A percentile compares a stretch with the other conserved stretches of the same genome.
phyloP scores from a whole-genome alignment of 305 asterid species.

The Solanum hybrid region DNA sequence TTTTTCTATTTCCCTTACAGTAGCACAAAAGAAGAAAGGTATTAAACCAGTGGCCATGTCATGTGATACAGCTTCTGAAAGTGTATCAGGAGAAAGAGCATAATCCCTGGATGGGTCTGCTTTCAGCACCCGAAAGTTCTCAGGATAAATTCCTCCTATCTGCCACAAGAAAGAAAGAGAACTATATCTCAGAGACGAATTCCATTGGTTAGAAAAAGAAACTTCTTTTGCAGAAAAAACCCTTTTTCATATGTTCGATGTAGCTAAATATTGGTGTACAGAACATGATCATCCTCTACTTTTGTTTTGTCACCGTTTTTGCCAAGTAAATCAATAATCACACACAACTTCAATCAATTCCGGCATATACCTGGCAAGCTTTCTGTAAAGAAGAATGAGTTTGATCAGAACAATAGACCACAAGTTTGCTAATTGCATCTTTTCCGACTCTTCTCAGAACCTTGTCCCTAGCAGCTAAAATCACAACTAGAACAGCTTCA shows the following conservation, averaged over 20 bases:
- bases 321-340: background rate
- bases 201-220: background rate
- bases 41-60: constrained; percentile 69
- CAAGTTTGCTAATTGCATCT: constrained; percentile 65
- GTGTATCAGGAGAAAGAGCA: constrained; percentile 63
- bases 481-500: constrained; percentile 85
- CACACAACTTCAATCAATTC: background rate
- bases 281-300: background rate
- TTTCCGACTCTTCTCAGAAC: constrained; percentile 57
- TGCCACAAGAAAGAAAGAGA: constrained; percentile 22
- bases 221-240: background rate
- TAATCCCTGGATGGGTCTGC: constrained; percentile 53
- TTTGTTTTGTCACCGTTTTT: background rate
- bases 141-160: constrained; percentile 78
- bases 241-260: background rate
- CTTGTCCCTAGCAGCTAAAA: constrained; percentile 93
- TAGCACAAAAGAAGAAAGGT: constrained; percentile 93
- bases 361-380: constrained; percentile 69
- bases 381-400: constrained; percentile 73
- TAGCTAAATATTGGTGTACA: background rate
- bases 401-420: constrained; percentile 83
- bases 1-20: constrained; percentile 52
- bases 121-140: constrained; percentile 63
- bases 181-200: background rate
- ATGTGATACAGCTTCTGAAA: constrained; percentile 49